Conservation (phyloP, 805 yeast genomes). For the Saccharomyces eubayanus region DNA sequence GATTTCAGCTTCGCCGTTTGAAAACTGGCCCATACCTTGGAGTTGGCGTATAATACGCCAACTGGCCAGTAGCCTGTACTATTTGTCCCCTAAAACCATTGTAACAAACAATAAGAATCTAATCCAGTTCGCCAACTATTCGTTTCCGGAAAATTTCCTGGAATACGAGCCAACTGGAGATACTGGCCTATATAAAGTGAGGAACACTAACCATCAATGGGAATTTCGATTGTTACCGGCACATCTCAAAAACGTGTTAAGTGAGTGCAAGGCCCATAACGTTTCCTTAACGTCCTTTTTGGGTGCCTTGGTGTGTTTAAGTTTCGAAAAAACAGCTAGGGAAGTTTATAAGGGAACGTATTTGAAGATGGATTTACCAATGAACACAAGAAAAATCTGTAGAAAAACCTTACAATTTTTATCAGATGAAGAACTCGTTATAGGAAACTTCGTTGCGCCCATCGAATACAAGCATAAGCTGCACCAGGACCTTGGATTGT, state of each 20-base stretch:
- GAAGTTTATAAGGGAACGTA: conserved; percentile 6
- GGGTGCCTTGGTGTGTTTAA: conserved; percentile 9
- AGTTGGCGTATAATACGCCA: conserved; percentile 9
- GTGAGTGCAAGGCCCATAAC: conserved; percentile 14
- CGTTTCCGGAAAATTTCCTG: conserved; percentile 11
- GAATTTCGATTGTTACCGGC: conserved; percentile 8
- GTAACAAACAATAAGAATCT: conserved; percentile 4
- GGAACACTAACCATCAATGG: conserved; percentile 18
- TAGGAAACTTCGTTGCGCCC: conserved; percentile 23
- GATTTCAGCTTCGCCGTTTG: conserved; percentile 8
- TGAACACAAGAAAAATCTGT: conserved; percentile 3
- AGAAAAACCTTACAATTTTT: neutral
- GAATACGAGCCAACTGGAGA: neutral
- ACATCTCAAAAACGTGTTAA: conserved; percentile 9
- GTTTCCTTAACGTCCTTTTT: conserved; percentile 21
- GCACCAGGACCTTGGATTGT: conserved; percentile 3
- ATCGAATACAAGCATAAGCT: conserved; percentile 6
- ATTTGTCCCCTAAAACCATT: conserved; percentile 10
- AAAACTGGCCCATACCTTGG: conserved; percentile 18
- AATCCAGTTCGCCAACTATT: conserved; percentile 15
- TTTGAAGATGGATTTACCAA: conserved; percentile 8
- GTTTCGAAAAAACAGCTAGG: conserved; percentile 1
- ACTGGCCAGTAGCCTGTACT: conserved; percentile 6
- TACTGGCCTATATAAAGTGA: conserved; percentile 5
- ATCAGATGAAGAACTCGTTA: conserved; percentile 4